phyloP scores from a whole-genome alignment of 139 green algal genomes.

The Raphidocelis subcapitata region DNA sequence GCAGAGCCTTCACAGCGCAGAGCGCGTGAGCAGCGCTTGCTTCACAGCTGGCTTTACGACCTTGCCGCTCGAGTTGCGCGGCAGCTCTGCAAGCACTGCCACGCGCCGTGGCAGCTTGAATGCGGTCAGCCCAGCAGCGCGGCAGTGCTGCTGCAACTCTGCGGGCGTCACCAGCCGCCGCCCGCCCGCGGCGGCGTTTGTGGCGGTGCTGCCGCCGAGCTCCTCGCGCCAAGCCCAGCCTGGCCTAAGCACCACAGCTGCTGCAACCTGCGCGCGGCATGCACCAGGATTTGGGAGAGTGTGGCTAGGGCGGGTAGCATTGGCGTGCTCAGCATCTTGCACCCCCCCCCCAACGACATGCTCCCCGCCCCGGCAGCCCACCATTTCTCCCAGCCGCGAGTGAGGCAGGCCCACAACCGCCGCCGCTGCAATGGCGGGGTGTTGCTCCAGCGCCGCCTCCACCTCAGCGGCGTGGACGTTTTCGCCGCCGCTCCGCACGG shows the following conservation, averaged over 20 bases:
- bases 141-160: conserved; percentile 55
- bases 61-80: conserved; percentile 67
- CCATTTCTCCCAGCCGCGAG: conserved; percentile 70
- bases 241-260: conserved; percentile 51
- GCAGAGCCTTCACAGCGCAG: too few species aligned
- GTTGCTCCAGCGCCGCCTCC: conserved; percentile 48
- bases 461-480: conserved; percentile 83
- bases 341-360: too few species aligned
- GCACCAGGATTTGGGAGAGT: too few species aligned
- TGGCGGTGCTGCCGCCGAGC: too few species aligned
- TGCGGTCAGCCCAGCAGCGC: conserved; percentile 41
- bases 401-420: conserved; percentile 83
- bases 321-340: too few species aligned
- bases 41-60: conserved; percentile 58
- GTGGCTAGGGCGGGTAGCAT: too few species aligned
- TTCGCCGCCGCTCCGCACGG: conserved; percentile 89
- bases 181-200: neutral
- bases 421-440: conserved; percentile 61
- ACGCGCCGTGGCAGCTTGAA: conserved; percentile 68
- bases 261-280: conserved; percentile 38
- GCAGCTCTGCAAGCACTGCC: conserved; percentile 31
- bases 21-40: too few species aligned
- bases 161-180: neutral
- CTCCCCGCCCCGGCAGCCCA: too few species aligned
- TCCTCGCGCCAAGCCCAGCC: conserved; percentile 46